phyloP scores from a whole-genome alignment of 2,329 filamentous ascomycete species.

The Triangularia verruculosa region DNA sequence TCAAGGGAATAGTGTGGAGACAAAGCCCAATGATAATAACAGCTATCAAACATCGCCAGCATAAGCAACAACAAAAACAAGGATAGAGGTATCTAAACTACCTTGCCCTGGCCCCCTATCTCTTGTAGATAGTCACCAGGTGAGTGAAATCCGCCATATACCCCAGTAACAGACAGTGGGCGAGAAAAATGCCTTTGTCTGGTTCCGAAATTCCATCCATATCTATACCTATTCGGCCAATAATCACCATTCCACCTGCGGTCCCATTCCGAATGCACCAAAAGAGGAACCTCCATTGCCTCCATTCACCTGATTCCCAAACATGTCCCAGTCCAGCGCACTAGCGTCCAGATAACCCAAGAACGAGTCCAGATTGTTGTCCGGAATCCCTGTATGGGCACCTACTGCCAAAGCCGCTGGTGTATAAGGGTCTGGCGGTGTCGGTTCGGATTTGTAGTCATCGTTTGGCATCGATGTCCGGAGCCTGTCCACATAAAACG shows the following conservation, averaged over 20 bases:
- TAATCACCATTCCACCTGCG: slow-evolving; percentile 24
- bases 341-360: slow-evolving; percentile 45
- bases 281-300: slow-evolving; percentile 16
- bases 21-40: not conserved
- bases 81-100: not conserved
- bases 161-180: not conserved
- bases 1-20: not conserved
- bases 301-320: slow-evolving; percentile 29
- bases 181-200: not conserved
- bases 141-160: not conserved
- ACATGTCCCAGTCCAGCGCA: slow-evolving; percentile 47
- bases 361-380: slow-evolving; percentile 41
- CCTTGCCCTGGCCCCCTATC: not conserved
- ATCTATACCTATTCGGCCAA: not conserved
- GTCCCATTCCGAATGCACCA: slow-evolving; percentile 26
- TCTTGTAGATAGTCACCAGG: not conserved
- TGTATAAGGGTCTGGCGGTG: slow-evolving; percentile 22
- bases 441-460: slow-evolving; percentile 34
- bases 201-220: not conserved
- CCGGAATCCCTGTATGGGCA: slow-evolving; percentile 11
- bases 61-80: not conserved
- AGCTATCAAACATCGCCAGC: not conserved
- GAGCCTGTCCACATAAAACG: slow-evolving; percentile 46
- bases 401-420: slow-evolving; percentile 16
- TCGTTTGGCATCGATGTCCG: slow-evolving; percentile 41